Conservation (phyloP, 2,329 filamentous ascomycete genomes). For the Venturia carpophila region DNA sequence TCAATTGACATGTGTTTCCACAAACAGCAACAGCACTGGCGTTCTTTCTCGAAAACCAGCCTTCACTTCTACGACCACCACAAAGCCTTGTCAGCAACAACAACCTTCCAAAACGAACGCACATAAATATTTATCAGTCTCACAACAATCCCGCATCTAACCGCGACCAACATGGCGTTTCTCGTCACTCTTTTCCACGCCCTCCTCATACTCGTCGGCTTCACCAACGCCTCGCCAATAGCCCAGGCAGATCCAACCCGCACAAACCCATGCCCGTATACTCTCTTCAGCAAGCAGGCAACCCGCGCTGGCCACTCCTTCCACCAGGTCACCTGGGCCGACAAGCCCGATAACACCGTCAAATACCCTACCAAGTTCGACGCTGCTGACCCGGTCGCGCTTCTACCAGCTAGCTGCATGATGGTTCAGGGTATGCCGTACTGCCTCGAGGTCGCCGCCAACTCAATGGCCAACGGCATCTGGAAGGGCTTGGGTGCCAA, state of each 20-base stretch:
- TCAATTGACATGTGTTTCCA: not conserved
- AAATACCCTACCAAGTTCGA: not conserved
- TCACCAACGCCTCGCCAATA: not conserved
- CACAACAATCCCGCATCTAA: not conserved
- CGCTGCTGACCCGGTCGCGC: not conserved
- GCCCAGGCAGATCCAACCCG: not conserved
- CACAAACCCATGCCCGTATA: not conserved
- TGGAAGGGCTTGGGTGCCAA: not conserved
- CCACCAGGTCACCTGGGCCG: conserved; percentile 3
- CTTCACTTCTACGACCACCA: not conserved
- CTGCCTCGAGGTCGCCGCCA: not conserved
- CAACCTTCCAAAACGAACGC: not conserved
- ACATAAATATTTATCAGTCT: no score
- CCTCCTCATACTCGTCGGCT: not conserved
- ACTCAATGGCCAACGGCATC: not conserved
- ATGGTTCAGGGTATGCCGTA: conserved; percentile 2
- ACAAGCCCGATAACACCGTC: not conserved
- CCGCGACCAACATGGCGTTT: not conserved
- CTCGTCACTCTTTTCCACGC: not conserved
- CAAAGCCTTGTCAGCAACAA: not conserved
- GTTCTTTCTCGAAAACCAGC: not conserved
- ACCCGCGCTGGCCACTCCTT: not conserved
- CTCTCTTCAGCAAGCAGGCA: not conserved
- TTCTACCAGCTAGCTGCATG: not conserved
- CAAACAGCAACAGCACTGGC: no score